Percentiles rank a stretch among this genome's conserved stretches.
Conservation (phyloP, 2,329 filamentous ascomycete genomes). For the Arthrobotrys musiformis region DNA sequence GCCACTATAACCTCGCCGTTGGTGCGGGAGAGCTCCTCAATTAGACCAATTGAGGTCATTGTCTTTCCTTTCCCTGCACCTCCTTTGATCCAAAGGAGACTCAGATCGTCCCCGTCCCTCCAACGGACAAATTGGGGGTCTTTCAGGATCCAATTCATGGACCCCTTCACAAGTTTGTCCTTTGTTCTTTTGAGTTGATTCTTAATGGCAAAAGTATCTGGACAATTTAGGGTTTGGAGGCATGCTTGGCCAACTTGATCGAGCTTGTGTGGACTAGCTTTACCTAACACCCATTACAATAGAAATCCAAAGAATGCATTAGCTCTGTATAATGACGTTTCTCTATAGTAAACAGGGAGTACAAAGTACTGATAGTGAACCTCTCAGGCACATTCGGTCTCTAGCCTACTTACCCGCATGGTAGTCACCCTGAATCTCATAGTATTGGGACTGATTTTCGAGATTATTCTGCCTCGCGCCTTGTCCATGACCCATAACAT, state of each 20-base stretch:
- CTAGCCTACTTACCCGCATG: neutral
- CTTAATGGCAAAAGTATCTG: slow-evolving; percentile 55
- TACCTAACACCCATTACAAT: neutral
- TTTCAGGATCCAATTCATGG: slow-evolving; percentile 58
- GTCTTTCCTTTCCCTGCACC: slow-evolving; percentile 63
- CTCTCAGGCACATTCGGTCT: neutral
- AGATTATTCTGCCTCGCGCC: neutral
- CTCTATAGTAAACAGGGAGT: neutral
- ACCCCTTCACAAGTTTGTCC: slow-evolving; percentile 49
- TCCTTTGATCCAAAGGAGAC: slow-evolving; percentile 63
- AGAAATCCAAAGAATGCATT: neutral
- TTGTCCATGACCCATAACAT: neutral
- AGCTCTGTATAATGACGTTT: neutral
- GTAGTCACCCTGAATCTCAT: neutral
- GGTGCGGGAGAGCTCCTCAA: slow-evolving; percentile 55
- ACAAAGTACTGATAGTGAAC: neutral
- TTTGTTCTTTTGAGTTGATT: slow-evolving; percentile 51
- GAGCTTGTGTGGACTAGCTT: neutral
- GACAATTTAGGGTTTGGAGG: slow-evolving; percentile 44
- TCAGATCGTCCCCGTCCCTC: slow-evolving; percentile 57
- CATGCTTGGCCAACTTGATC: slow-evolving; percentile 37
- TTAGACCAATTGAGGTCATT: slow-evolving; percentile 62
- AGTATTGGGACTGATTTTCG: neutral
- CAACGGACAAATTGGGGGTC: slow-evolving; percentile 58
- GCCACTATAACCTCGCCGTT: neutral